Evolutionary conservation across 345 rosid genomes (phyloP).

Genomic region (Gynandropsis gynandra): DNA sequence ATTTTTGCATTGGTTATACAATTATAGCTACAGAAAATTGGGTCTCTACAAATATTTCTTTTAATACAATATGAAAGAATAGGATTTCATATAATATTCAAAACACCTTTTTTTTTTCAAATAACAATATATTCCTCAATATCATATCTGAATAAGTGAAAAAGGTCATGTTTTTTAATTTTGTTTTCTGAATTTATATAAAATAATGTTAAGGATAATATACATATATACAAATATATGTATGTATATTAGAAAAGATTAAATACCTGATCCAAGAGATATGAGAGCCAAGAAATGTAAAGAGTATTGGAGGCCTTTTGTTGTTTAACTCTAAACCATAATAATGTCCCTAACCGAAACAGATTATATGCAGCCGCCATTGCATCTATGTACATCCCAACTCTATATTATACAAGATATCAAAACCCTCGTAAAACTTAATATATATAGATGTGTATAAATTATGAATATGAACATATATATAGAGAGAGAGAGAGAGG

Average conservation of each 20-base stretch:
- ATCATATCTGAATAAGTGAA: no score
- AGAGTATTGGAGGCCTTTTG: constrained; percentile 17
- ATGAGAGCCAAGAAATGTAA: constrained; percentile 38
- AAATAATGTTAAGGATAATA: neutral
- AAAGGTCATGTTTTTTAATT: no score
- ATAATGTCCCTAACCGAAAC: constrained; percentile 41
- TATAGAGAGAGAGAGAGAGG: no score
- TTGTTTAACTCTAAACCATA: constrained; percentile 17
- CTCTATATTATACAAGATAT: constrained; percentile 18
- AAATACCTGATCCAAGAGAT: constrained; percentile 64
- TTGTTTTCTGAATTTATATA: neutral
- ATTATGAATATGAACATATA: neutral
- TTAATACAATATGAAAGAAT: no score
- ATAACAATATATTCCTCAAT: no score
- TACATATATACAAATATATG: neutral
- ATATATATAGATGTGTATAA: no score
- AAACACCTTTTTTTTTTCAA: no score
- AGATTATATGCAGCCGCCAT: constrained; percentile 52
- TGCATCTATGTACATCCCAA: constrained; percentile 36
- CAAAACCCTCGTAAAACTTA: constrained; percentile 1
- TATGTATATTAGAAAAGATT: no score
- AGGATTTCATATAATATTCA: no score
- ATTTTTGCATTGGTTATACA: no score
- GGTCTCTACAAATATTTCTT: no score
- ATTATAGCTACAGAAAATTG: no score